phyloP scores from a whole-genome alignment of 2,329 filamentous ascomycete species.

The Aspergillus versicolor region DNA sequence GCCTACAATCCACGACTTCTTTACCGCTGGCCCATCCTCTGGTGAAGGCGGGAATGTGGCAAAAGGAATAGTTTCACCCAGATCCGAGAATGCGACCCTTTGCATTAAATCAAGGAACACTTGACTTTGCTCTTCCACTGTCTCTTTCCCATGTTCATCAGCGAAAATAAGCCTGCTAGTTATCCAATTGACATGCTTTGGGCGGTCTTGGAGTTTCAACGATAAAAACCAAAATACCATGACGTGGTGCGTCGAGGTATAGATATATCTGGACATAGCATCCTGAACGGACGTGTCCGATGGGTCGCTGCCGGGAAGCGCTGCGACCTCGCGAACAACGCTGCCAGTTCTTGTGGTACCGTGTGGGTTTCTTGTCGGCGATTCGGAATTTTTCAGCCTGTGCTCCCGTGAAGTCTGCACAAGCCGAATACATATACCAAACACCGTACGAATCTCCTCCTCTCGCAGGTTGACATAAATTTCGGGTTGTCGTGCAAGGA shows the following conservation, averaged over 20 bases:
- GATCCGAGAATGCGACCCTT: conserved; percentile 78
- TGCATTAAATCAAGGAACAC: conserved; percentile 96
- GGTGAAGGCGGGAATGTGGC: conserved; percentile 42
- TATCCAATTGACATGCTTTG: conserved; percentile 85
- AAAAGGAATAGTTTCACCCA: conserved; percentile 63
- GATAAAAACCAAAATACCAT: conserved; percentile 97
- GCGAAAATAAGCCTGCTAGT: conserved; percentile 77
- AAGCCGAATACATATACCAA: conserved; percentile 92
- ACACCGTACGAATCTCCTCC: conserved; percentile 90
- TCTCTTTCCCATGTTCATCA: conserved; percentile 71
- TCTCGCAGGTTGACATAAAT: conserved; percentile 86
- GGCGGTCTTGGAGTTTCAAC: conserved; percentile 77
- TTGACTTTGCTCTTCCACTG: conserved; percentile 85
- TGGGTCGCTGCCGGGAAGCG: conserved; percentile 26
- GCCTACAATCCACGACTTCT: conserved; percentile 52
- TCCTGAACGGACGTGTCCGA: conserved; percentile 55
- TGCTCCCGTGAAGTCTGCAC: conserved; percentile 79
- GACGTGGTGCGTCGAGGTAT: conserved; percentile 89
- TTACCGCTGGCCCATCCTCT: conserved; percentile 42
- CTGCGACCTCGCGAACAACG: conserved; percentile 43
- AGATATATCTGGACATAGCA: conserved; percentile 88
- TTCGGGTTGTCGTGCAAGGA: conserved; percentile 78
- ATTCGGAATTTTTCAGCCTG: conserved; percentile 35
- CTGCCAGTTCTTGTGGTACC: conserved; percentile 44
- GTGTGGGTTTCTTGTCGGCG: conserved; percentile 33